A percentile compares a stretch with the other conserved stretches of the same genome.
Conservation (phyloP, 169 alveolate genomes). For the Plasmodium coatneyi region DNA sequence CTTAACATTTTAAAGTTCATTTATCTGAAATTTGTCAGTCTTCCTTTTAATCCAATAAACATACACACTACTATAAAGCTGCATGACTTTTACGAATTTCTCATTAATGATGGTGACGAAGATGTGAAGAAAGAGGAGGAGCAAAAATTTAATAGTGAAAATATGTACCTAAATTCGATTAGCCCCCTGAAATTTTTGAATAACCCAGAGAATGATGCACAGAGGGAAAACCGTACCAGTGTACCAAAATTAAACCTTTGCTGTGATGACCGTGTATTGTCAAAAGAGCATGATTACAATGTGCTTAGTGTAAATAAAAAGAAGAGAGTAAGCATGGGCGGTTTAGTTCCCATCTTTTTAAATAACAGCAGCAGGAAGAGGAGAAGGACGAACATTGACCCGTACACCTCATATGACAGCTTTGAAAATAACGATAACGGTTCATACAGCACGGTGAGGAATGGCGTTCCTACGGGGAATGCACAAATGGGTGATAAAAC, state of each 20-base stretch:
- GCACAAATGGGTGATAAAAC: not conserved
- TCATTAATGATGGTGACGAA: constrained; percentile 3
- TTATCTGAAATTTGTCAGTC: constrained; percentile 46
- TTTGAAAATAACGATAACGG: not conserved
- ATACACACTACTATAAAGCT: constrained; percentile 37
- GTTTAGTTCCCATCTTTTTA: constrained; percentile 63
- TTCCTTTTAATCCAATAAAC: constrained; percentile 72
- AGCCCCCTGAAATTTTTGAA: constrained; percentile 50
- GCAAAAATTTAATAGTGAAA: constrained; percentile 24
- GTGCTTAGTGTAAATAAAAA: constrained; percentile 30
- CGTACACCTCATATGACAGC: constrained; percentile 3
- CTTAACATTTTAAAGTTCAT: constrained; percentile 57
- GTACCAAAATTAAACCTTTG: not conserved
- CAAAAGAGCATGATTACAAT: not conserved
- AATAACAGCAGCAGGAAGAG: constrained; percentile 33
- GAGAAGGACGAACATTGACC: constrained; percentile 42
- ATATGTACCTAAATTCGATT: constrained; percentile 13
- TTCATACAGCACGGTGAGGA: not conserved
- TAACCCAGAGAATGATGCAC: not conserved
- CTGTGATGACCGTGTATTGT: not conserved
- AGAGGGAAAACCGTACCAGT: not conserved
- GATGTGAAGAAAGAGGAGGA: constrained; percentile 11
- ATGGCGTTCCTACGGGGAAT: not conserved
- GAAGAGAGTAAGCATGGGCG: constrained; percentile 74
- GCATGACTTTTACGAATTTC: constrained; percentile 64